phyloP scores from a whole-genome alignment of 805 yeast genomes.

The Nakazawaea wickerhamii region DNA sequence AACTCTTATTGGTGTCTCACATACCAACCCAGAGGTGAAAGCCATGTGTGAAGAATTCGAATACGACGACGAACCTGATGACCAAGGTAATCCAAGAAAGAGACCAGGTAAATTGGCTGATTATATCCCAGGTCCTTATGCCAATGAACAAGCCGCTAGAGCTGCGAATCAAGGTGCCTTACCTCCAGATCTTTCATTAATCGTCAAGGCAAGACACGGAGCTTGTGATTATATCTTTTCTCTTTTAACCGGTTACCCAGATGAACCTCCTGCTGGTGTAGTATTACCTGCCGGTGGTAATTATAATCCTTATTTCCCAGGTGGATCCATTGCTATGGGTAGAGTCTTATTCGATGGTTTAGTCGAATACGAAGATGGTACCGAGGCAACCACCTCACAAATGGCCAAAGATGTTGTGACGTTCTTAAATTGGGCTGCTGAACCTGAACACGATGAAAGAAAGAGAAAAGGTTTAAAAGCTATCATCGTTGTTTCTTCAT shows the following conservation, averaged over 20 bases:
- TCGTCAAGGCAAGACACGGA: conserved; percentile 99
- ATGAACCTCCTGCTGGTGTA: conserved; percentile 98
- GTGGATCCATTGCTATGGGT: conserved; percentile 99
- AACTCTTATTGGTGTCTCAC: conserved; percentile 94
- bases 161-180: conserved; percentile 99
- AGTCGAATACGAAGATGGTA: conserved; percentile 98
- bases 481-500: conserved; percentile 66
- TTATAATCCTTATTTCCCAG: conserved; percentile 99
- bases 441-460: conserved; percentile 98
- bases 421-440: conserved; percentile 97
- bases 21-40: conserved; percentile 83
- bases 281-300: conserved; percentile 87
- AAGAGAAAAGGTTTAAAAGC: conserved; percentile 96
- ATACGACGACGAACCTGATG: conserved; percentile 95
- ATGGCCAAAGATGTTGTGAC: conserved; percentile 98
- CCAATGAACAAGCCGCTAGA: conserved; percentile 98
- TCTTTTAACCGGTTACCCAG: conserved; percentile 96
- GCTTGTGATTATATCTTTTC: conserved; percentile 94
- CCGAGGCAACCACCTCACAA: conserved; percentile 97
- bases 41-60: conserved; percentile 94
- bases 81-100: conserved; percentile 95
- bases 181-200: conserved; percentile 96
- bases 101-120: conserved; percentile 98
- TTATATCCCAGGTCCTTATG: conserved; percentile 90
- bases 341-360: conserved; percentile 95